Evolutionary conservation across 768 basidiomycete species (phyloP).

Genomic region (Boletus vermiculosoides): DNA sequence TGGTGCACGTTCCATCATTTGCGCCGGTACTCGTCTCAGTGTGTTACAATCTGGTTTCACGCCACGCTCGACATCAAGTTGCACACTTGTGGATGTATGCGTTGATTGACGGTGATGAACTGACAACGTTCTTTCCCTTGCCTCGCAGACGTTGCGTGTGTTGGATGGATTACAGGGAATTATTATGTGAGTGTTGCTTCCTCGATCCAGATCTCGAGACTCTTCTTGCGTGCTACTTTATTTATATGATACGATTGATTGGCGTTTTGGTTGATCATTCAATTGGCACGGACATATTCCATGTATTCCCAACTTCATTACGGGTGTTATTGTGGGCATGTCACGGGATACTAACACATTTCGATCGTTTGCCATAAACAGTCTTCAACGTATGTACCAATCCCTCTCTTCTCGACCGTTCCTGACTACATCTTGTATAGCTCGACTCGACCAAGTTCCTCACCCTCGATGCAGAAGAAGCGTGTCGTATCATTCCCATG

Average conservation of each 20-base stretch:
- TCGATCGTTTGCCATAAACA: background rate
- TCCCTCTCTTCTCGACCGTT: background rate
- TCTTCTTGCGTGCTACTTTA: background rate
- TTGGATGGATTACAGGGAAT: conserved; percentile 58
- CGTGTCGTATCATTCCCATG: conserved; percentile 53
- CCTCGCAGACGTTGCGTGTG: conserved; percentile 49
- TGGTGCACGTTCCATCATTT: background rate
- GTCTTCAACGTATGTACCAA: conserved; percentile 25
- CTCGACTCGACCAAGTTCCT: conserved; percentile 31
- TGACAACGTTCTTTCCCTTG: conserved; percentile 1
- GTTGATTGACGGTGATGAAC: background rate
- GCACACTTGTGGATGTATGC: background rate
- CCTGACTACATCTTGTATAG: conserved; percentile 8
- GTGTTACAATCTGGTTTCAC: background rate
- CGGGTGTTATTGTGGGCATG: background rate
- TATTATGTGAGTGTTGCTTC: conserved; percentile 43
- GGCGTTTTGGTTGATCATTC: background rate
- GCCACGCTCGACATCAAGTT: background rate
- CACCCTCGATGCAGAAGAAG: conserved; percentile 38
- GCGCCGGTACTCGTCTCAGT: too few species aligned
- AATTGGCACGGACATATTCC: background rate
- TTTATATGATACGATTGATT: background rate
- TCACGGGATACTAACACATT: background rate
- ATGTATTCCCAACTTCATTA: background rate
- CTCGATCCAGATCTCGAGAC: background rate